Evolutionary conservation across 176 grass and related monocot genomes (phyloP).

Genomic region (Oryza glumipatula): DNA sequence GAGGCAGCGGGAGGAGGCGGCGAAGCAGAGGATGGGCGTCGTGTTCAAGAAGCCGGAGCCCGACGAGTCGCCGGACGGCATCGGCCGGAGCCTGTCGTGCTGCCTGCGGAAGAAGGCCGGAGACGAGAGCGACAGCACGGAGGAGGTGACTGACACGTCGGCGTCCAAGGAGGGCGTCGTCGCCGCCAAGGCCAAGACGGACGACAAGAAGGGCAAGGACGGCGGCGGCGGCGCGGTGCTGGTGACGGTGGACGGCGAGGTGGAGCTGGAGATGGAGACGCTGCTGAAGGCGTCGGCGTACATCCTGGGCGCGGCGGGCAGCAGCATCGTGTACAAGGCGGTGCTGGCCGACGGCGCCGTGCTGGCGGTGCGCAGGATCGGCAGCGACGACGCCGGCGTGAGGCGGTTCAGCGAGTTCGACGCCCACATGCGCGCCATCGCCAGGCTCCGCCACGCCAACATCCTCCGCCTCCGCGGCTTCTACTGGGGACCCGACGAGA

Average conservation of each 20-base stretch:
- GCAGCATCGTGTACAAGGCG: conserved; percentile 92
- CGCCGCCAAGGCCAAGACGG: conserved; percentile 3
- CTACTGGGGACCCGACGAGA: conserved; percentile 92
- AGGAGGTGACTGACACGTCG: conserved; percentile 62
- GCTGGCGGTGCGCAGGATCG: conserved; percentile 79
- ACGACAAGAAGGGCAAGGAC: conserved; percentile 38
- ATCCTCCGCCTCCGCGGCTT: conserved; percentile 79
- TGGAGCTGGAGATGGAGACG: conserved; percentile 77
- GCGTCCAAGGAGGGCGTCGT: conserved; percentile 44
- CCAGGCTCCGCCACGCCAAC: conserved; percentile 66
- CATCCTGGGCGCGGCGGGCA: conserved; percentile 63
- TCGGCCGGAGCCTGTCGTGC: conserved; percentile 54
- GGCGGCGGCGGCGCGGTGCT: conserved; percentile 35
- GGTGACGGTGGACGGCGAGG: conserved; percentile 72
- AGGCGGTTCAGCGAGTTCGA: conserved; percentile 77
- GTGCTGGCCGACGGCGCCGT: conserved; percentile 64
- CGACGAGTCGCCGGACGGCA: conserved; percentile 33
- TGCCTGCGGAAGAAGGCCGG: conserved; percentile 69
- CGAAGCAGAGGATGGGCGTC: conserved; percentile 46
- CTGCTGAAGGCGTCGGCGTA: conserved; percentile 90
- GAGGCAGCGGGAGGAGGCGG: conserved; percentile 43
- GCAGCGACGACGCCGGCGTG: conserved; percentile 53
- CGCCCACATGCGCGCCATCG: conserved; percentile 66
- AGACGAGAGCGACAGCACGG: conserved; percentile 54
- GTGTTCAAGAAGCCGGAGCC: conserved; percentile 56